Percentiles rank a stretch among this genome's conserved stretches.
These are phyloP conservation scores for Narthecium ossifragum DNA, from an alignment of 106 monocot species.

Conservation along the genomic window DNA sequence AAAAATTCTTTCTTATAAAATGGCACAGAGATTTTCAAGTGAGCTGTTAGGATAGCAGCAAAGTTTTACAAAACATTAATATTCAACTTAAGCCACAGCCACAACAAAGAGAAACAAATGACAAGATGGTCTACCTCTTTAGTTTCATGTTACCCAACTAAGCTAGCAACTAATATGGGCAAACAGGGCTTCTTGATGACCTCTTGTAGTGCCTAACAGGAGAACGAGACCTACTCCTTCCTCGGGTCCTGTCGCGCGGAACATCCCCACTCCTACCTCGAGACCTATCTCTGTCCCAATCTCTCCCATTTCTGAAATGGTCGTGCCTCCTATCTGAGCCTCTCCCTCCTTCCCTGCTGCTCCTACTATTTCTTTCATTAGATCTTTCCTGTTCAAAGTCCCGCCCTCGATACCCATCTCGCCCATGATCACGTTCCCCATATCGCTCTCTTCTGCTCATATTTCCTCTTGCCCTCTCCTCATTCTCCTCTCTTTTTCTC, in stretches of 20 bases:
- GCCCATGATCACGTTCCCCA: constrained; percentile 31
- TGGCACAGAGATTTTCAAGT: constrained; percentile 40
- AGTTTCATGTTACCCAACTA: constrained; percentile 22
- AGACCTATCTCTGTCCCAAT: constrained; percentile 55
- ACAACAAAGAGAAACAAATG: constrained; percentile 17
- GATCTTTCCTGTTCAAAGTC: constrained; percentile 44
- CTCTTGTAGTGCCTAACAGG: constrained; percentile 50
- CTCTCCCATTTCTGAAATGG: constrained; percentile 64
- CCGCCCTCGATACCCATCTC: constrained; percentile 29
- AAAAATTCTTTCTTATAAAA: constrained; percentile 25
- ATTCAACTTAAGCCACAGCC: constrained; percentile 30
- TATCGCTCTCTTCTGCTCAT: constrained; percentile 23
- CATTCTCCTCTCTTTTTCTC: constrained; percentile 30
- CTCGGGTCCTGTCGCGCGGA: constrained; percentile 42
- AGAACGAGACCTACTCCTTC: constrained; percentile 79
- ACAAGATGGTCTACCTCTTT: constrained; percentile 74
- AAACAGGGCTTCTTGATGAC: constrained; percentile 41
- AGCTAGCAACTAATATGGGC: constrained; percentile 26
- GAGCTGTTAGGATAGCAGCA: constrained; percentile 73
- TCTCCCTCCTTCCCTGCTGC: constrained; percentile 49
- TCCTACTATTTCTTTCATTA: constrained; percentile 48
- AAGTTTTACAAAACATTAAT: constrained; percentile 30
- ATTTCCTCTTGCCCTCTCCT: constrained; percentile 59
- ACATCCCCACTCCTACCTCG: constrained; percentile 32
- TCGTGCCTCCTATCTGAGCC: constrained; percentile 36